A percentile compares a stretch with the other conserved stretches of the same genome.
These are phyloP conservation scores for Arthrinium puccinioides DNA, from an alignment of 2,329 filamentous ascomycete genomes.

Conservation along the genomic window DNA sequence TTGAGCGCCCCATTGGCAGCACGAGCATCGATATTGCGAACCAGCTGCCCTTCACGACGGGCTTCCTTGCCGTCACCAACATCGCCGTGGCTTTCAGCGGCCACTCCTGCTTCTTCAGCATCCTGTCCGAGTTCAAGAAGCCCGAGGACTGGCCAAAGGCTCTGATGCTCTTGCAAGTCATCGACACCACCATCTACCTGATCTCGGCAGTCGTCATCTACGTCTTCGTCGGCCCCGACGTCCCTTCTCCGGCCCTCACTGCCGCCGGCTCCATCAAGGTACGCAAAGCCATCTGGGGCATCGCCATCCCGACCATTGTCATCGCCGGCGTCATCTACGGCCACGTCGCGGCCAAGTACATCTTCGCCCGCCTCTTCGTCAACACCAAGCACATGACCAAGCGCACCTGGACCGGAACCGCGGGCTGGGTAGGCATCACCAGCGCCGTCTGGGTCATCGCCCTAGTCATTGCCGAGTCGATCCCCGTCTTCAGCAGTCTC, in stretches of 20 bases:
- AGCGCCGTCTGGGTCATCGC: slow-evolving; percentile 50
- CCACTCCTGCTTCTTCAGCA: slow-evolving; percentile 61
- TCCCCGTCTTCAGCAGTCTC: slow-evolving; percentile 62
- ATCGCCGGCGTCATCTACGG: slow-evolving; percentile 66
- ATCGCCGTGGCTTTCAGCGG: slow-evolving; percentile 62
- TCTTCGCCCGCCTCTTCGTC: slow-evolving; percentile 57
- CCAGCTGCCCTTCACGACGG: slow-evolving; percentile 39
- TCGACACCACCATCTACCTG: slow-evolving; percentile 56
- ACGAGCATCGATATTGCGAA: slow-evolving; percentile 24
- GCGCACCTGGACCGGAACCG: slow-evolving; percentile 40
- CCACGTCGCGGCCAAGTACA: slow-evolving; percentile 58
- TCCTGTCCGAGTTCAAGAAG: slow-evolving; percentile 57
- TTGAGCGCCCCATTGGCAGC: slow-evolving; percentile 30
- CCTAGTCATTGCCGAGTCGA: slow-evolving; percentile 61
- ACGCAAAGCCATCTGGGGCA: slow-evolving; percentile 58
- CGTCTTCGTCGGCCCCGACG: slow-evolving; percentile 52
- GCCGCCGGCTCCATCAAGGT: slow-evolving; percentile 45
- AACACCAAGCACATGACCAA: slow-evolving; percentile 48
- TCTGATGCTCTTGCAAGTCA: slow-evolving; percentile 40
- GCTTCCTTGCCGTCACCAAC: slow-evolving; percentile 52
- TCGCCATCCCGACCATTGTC: slow-evolving; percentile 63
- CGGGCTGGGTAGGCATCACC: slow-evolving; percentile 53
- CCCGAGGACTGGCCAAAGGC: slow-evolving; percentile 52
- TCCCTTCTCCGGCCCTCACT: slow-evolving; percentile 59
- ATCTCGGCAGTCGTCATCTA: slow-evolving; percentile 61